Base-by-base conservation (phyloP, 2,329 filamentous ascomycete genomes). In the Gaeumannomyces sp. region DNA sequence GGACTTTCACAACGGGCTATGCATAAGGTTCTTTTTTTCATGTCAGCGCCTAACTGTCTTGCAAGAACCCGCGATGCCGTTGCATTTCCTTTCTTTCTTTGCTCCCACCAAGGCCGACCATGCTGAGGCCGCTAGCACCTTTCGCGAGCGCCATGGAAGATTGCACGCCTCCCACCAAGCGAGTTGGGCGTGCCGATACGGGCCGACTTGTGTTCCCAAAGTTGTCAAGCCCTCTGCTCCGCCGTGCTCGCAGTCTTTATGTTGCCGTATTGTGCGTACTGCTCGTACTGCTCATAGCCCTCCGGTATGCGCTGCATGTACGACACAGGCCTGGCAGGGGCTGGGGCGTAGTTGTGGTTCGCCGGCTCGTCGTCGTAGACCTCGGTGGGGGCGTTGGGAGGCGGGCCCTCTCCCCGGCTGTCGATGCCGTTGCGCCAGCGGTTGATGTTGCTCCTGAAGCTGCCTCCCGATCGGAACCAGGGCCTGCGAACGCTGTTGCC, bases 401-500 rank as follows among this genome's bases (percentile, higher is more conserved):
- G 35, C 35, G 38, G 35, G 35, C 50, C 38, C 38, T 45, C 38
- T 3, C 38, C 38, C 19, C 38, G 45, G 45, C 45, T 25, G 28
- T 63, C 28, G 50, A 63, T 29, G n/a, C 27, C 61, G 25, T 31
- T 63, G 16, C 61, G 45, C 61, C 61, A 63, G 38, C 61, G 61
- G 61, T 63, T 53, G 29, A 63, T 63, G 61, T 63, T 53, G 28
- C 29, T 27, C 53, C 53, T 58, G 27, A 63, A 31, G 53, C 61
- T 63, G 25, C 50, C 50, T 45, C 50, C 61, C 25, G 29, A 35
- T n/a, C 61, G 58, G 61, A 58, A 63, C 53, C 50, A 56, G 14
- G 29, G 61, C 8, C 25, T 50, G 29, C 61, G 50, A 22, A 50
- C 50, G 61, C 50, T 63, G 50, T n/a, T n/a, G 28, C 25, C 35